phyloP scores from a whole-genome alignment of 805 yeast genomes.

The Yarrowia sp. region DNA sequence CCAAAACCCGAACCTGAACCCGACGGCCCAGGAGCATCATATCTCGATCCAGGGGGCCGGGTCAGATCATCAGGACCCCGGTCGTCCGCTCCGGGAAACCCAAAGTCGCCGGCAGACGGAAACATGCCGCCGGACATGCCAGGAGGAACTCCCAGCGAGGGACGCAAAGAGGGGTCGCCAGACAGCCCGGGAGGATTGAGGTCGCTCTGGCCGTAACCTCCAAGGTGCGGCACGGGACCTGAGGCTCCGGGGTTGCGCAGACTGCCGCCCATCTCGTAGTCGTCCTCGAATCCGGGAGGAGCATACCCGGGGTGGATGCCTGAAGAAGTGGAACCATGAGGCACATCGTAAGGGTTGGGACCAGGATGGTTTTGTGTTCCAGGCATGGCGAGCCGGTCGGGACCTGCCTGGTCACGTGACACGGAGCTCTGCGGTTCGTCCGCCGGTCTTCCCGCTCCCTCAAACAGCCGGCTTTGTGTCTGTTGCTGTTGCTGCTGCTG shows the following conservation, averaged over 20 bases:
- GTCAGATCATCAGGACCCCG: slow-evolving; percentile 44
- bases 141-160: slow-evolving; percentile 43
- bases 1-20: slow-evolving; percentile 40
- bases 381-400: slow-evolving; percentile 16
- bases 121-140: slow-evolving; percentile 48
- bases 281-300: slow-evolving; percentile 56
- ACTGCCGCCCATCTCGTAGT: slow-evolving; percentile 47
- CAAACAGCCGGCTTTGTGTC: slow-evolving; percentile 39
- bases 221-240: slow-evolving; percentile 40
- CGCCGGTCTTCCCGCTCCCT: not conserved
- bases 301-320: slow-evolving; percentile 13
- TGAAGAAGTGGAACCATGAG: slow-evolving; percentile 3
- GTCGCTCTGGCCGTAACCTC: slow-evolving; percentile 50
- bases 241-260: slow-evolving; percentile 33
- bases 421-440: slow-evolving; percentile 5
- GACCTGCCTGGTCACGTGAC: slow-evolving; percentile 5
- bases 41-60: slow-evolving; percentile 53
- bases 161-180: slow-evolving; percentile 49
- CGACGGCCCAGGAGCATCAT: slow-evolving; percentile 52
- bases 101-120: slow-evolving; percentile 48
- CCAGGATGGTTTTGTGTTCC: slow-evolving; percentile 6
- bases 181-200: slow-evolving; percentile 53
- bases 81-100: slow-evolving; percentile 47
- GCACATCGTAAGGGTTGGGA: slow-evolving; percentile 2
- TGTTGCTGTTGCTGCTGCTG: slow-evolving; percentile 44